Evolutionary conservation across 805 yeast genomes (phyloP).

Genomic region (Wickerhamiella kurtzmanii): DNA sequence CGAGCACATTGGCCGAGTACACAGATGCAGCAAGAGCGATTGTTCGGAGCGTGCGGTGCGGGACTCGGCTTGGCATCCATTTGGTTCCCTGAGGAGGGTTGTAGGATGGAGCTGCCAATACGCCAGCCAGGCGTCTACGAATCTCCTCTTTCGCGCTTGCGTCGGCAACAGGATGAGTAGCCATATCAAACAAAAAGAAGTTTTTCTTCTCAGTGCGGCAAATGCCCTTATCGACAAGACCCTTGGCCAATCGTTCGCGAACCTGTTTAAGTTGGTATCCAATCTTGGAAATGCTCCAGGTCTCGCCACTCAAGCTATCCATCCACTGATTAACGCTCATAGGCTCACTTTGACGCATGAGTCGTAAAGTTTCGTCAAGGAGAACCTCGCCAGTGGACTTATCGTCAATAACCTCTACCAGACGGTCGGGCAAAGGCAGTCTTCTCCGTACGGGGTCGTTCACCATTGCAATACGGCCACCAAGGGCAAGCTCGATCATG

Average conservation of each 20-base stretch:
- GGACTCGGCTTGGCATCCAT: constrained; percentile 55
- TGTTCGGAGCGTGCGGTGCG: constrained; percentile 61
- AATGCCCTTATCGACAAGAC: constrained; percentile 92
- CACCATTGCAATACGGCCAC: constrained; percentile 77
- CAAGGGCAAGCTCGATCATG: constrained; percentile 76
- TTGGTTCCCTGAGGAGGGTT: constrained; percentile 44
- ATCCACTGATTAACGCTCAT: constrained; percentile 82
- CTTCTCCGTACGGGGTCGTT: constrained; percentile 87
- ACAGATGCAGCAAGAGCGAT: constrained; percentile 76
- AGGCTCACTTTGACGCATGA: constrained; percentile 68
- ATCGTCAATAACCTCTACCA: constrained; percentile 74
- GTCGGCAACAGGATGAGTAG: constrained; percentile 94
- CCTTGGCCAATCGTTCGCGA: constrained; percentile 90
- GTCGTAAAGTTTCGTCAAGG: constrained; percentile 80
- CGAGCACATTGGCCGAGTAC: constrained; percentile 92
- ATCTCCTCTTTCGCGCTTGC: constrained; percentile 70
- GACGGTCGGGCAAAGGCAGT: constrained; percentile 74
- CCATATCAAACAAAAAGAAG: constrained; percentile 92
- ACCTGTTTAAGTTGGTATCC: constrained; percentile 94
- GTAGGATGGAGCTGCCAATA: constrained; percentile 48
- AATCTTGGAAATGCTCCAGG: constrained; percentile 93
- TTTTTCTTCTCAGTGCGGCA: constrained; percentile 91
- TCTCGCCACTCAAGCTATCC: constrained; percentile 80
- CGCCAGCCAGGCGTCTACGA: constrained; percentile 52
- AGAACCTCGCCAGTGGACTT: constrained; percentile 88